phyloP scores from a whole-genome alignment of 169 alveolate genomes.

The Neospora caninum region DNA sequence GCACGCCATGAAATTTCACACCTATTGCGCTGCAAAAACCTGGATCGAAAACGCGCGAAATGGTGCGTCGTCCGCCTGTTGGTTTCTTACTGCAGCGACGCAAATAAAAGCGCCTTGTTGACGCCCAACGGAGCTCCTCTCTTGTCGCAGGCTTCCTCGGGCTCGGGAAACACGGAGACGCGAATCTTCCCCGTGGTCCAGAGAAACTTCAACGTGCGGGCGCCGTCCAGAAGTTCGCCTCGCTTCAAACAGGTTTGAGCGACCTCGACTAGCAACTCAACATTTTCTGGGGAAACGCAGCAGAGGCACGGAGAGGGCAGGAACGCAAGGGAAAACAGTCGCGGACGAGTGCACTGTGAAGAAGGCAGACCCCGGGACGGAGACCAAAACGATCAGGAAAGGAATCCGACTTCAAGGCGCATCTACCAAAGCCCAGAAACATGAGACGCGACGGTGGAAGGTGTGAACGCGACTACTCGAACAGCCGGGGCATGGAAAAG shows the following conservation, averaged over 20 bases:
- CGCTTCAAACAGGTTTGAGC: background rate
- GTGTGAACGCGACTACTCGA: too few relatives aligned
- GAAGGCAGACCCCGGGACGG: too few relatives aligned
- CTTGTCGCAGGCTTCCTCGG: slow-evolving; percentile 6
- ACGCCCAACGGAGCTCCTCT: background rate
- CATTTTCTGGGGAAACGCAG: background rate
- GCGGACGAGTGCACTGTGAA: background rate
- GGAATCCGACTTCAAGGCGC: too few relatives aligned
- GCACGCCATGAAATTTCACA: too few relatives aligned
- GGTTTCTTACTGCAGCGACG: background rate
- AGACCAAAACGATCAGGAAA: too few relatives aligned
- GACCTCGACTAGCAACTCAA: slow-evolving; percentile 9
- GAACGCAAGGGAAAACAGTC: background rate
- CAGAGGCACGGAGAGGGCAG: background rate
- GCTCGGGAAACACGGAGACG: background rate
- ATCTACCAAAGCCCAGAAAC: too few relatives aligned
- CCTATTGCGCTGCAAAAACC: too few relatives aligned
- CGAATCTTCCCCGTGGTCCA: background rate
- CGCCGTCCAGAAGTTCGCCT: background rate
- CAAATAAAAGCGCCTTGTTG: slow-evolving; percentile 1
- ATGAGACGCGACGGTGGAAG: too few relatives aligned
- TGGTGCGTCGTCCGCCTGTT: background rate
- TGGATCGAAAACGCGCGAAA: too few relatives aligned
- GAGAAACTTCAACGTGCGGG: background rate
- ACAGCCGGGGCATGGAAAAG: too few relatives aligned